phyloP scores from a whole-genome alignment of 129 eudicot genomes.

The Pittosporum tobira region DNA sequence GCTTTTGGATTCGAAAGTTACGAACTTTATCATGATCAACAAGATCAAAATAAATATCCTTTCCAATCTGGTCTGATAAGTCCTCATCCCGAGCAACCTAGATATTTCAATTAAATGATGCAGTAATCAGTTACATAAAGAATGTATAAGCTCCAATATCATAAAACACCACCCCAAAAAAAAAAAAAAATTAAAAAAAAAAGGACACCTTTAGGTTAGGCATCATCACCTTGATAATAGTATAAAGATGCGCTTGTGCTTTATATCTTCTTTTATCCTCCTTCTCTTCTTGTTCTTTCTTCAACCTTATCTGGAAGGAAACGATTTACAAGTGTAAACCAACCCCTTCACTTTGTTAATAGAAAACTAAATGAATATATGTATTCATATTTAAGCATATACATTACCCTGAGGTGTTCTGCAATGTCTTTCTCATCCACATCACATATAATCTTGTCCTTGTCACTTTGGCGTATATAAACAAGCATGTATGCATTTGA shows the following conservation, averaged over 20 bases:
- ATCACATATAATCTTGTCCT: conserved; percentile 83
- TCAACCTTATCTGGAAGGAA: conserved; percentile 60
- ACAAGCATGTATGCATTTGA: conserved; percentile 99
- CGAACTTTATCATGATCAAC: conserved; percentile 93
- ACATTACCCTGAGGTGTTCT: conserved; percentile 81
- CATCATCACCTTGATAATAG: conserved; percentile 69
- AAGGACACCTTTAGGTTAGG: too few relatives aligned
- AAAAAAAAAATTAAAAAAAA: neutral
- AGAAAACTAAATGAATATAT: neutral
- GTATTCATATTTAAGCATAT: neutral
- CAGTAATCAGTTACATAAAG: conserved; percentile 7
- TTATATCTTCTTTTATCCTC: conserved; percentile 83
- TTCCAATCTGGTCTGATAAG: conserved; percentile 76
- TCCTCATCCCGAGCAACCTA: conserved; percentile 96
- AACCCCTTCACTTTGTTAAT: neutral
- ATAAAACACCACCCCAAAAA: too few relatives aligned
- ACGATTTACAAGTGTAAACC: neutral
- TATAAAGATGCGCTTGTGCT: conserved; percentile 95
- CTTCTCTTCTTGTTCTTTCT: conserved; percentile 90
- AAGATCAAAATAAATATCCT: conserved; percentile 85
- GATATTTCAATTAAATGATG: conserved; percentile 11
- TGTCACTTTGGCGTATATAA: conserved; percentile 85
- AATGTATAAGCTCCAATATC: neutral
- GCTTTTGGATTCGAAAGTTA: conserved; percentile 89
- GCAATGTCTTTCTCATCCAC: conserved; percentile 96